Percentiles rank a stretch among this genome's conserved stretches.
These are phyloP conservation scores for Kwoniella newhampshirensis DNA, from an alignment of 768 basidiomycete genomes.

Conservation along the genomic window DNA sequence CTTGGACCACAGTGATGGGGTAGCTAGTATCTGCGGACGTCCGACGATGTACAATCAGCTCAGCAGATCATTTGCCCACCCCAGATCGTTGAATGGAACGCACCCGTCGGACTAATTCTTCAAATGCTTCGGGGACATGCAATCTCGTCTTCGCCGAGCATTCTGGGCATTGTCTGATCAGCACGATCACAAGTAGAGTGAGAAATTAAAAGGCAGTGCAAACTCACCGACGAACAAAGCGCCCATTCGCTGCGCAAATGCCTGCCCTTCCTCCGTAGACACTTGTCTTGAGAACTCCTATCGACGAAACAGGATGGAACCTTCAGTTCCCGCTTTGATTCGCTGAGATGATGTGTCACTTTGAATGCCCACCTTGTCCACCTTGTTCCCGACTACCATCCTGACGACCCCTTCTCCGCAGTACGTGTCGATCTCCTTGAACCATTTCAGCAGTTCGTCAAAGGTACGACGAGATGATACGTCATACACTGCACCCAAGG, in stretches of 20 bases:
- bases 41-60: neutral
- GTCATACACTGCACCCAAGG: conserved; percentile 72
- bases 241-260: conserved; percentile 77
- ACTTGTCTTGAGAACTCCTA: conserved; percentile 92
- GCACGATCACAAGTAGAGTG: neutral
- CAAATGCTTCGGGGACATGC: conserved; percentile 73
- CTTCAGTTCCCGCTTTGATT: neutral
- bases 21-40: conserved; percentile 60
- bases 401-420: conserved; percentile 81
- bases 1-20: conserved; percentile 70
- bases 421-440: conserved; percentile 87
- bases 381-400: conserved; percentile 86
- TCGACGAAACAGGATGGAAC: neutral
- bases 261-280: conserved; percentile 68
- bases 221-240: conserved; percentile 68
- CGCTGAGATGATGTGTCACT: neutral
- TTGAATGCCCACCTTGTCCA: conserved; percentile 70
- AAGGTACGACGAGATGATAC: conserved; percentile 89
- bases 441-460: conserved; percentile 90
- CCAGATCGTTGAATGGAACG: conserved; percentile 14
- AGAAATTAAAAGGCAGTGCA: neutral
- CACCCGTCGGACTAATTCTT: conserved; percentile 76
- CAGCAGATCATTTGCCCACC: neutral
- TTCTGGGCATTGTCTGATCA: conserved; percentile 56
- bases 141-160: conserved; percentile 88